phyloP scores from a whole-genome alignment of 1,284 basidiomycete genomes.

The Porogramme epimiltina region DNA sequence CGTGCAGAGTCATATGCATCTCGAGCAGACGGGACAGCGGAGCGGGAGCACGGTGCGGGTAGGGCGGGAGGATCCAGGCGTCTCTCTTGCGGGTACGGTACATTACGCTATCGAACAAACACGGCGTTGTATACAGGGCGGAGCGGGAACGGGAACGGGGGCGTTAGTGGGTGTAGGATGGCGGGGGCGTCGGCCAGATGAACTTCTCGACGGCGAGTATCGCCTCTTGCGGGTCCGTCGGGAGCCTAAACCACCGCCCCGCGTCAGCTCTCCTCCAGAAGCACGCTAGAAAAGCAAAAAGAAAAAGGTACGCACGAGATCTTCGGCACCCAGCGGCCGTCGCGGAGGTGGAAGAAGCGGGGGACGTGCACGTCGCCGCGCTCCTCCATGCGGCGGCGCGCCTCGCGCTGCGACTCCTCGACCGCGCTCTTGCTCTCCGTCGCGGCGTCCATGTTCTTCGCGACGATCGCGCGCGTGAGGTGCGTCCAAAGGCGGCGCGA shows the following conservation, averaged over 20 bases:
- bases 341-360: constrained; percentile 78
- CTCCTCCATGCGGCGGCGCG: constrained; percentile 79
- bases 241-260: constrained; percentile 49
- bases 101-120: too few relatives aligned
- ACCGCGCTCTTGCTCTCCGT: constrained; percentile 90
- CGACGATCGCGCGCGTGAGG: constrained; percentile 85
- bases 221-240: constrained; percentile 68
- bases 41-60: too few relatives aligned
- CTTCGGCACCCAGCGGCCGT: constrained; percentile 82
- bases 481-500: constrained; percentile 87
- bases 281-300: not conserved
- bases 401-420: constrained; percentile 90
- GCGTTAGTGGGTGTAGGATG: constrained; percentile 12
- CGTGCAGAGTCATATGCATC: not conserved
- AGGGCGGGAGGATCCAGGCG: too few relatives aligned
- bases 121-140: too few relatives aligned
- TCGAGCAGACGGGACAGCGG: too few relatives aligned
- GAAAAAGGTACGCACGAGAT: constrained; percentile 56
- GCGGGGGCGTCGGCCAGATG: constrained; percentile 50
- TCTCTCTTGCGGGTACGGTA: too few relatives aligned
- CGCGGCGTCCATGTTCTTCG: constrained; percentile 92
- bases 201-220: constrained; percentile 58
- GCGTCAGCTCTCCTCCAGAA: too few relatives aligned
- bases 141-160: not conserved
- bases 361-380: constrained; percentile 66